Percentiles rank a stretch among this genome's conserved stretches.
These are phyloP conservation scores for Akebia trifoliata DNA, from an alignment of 164 flowering plant species.

Conservation along the genomic window DNA sequence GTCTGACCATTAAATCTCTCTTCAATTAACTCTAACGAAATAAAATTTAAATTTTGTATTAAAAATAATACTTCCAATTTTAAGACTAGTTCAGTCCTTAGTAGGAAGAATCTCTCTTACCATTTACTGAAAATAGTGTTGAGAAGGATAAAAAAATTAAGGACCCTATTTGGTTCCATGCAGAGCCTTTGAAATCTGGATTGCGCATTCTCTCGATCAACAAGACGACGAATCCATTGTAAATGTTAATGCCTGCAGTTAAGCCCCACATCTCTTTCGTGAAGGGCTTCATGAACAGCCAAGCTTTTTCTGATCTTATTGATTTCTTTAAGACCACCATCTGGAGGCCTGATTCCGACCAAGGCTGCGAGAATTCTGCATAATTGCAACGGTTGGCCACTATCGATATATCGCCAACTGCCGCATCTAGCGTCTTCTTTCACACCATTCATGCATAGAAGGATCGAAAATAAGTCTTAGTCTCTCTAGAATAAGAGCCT, in stretches of 20 bases:
- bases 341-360: conserved; percentile 28
- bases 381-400: conserved; percentile 20
- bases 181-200: not conserved
- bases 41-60: too few relatives aligned
- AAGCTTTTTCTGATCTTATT: conserved; percentile 6
- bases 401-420: conserved; percentile 36
- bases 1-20: too few relatives aligned
- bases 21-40: too few relatives aligned
- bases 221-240: conserved; percentile 16
- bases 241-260: not conserved
- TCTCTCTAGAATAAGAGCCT: not conserved
- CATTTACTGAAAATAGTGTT: conserved; percentile 6
- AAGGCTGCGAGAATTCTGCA: conserved; percentile 42
- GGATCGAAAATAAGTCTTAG: not conserved
- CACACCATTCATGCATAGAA: not conserved
- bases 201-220: conserved; percentile 5
- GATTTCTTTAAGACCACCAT: conserved; percentile 22
- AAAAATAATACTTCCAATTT: too few relatives aligned
- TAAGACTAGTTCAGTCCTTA: too few relatives aligned
- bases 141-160: conserved; percentile 12
- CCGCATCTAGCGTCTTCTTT: conserved; percentile 33
- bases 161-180: conserved; percentile 8
- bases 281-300: conserved; percentile 38
- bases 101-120: too few relatives aligned
- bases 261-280: conserved; percentile 16